phyloP scores from a whole-genome alignment of 768 basidiomycete species.

The Mycena crocata region DNA sequence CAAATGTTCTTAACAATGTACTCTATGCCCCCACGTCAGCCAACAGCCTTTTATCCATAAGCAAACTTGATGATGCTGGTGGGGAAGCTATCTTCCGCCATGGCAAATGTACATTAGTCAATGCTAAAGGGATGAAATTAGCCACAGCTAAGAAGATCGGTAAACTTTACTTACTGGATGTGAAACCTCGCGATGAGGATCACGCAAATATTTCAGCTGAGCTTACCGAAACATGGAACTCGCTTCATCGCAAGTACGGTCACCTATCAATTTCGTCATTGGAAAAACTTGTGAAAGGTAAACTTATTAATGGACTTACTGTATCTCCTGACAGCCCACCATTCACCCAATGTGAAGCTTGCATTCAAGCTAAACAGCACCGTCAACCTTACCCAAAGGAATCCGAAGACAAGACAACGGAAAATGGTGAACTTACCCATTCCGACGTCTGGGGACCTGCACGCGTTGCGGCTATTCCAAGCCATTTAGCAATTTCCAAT shows the following conservation, averaged over 20 bases:
- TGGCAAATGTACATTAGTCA: neutral
- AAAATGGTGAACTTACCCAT: constrained; percentile 11
- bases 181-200: neutral
- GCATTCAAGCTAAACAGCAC: constrained; percentile 13
- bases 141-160: neutral
- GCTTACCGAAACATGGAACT: constrained; percentile 1
- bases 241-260: constrained; percentile 3
- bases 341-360: constrained; percentile 11
- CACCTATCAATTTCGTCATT: constrained; percentile 8
- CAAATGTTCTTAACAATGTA: neutral
- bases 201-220: neutral
- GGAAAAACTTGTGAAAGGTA: constrained; percentile 8
- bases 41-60: neutral
- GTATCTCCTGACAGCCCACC: constrained; percentile 2
- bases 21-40: neutral
- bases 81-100: constrained; percentile 6
- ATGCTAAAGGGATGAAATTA: neutral
- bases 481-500: constrained; percentile 6
- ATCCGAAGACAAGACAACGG: neutral
- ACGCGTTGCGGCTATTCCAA: constrained; percentile 6
- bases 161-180: neutral
- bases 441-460: constrained; percentile 12
- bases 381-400: constrained; percentile 5
- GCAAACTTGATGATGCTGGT: constrained; percentile 4
- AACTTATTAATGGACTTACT: constrained; percentile 4